Base-by-base conservation (phyloP, 202 grass and related monocot species). In the Zizania palustris region DNA sequence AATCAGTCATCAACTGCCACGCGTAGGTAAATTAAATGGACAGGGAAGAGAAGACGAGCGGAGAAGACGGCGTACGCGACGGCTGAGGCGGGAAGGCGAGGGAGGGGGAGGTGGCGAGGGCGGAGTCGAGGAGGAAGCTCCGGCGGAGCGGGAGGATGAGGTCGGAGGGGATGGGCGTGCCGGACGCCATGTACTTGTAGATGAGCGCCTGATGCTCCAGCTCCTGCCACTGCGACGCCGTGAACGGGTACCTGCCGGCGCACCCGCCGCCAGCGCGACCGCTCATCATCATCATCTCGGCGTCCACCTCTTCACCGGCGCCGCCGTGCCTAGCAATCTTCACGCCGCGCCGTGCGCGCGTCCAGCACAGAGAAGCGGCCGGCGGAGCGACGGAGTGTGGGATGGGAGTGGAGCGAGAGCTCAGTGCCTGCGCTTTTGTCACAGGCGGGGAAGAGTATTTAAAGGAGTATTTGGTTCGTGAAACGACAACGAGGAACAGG, bases 151-250 rank as follows among this genome's bases (percentile, higher is more conserved):
- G 91, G 37, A 90, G 81, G 77, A 93, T 87, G 72, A 97, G 93
- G 84, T 97, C 87, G 19, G 90, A 67, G 4, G 93, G 93, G 80
- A 93, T 91, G 77, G 93, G 93, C 39, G 81, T 86, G 35, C 93
- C 93, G 41, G 91, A 91, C 13, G 85, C 93, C 76, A 97, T 93
- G 81, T 93, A 93, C 78, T 93, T 97, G 88, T 91, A 97, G 72
- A 97, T 93, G 50, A 97, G 86, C 60, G 90, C 91, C 83, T 97
- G 93, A 75, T 97, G 90, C 84, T 97, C 93, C 49, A 97, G 82
- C 82, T 97, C 93, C 78, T 97, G 93, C 93, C 93, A 97, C 84
- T 97, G 93, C 51, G 93, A 84, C 42, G 93, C 90, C 69, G 93
- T 97, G 83, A 97, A 97, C 11, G 93, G 88, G 79, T 83, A 93